Conservation (phyloP, 345 rosid genomes). For the Zanthoxylum bungeanum region DNA sequence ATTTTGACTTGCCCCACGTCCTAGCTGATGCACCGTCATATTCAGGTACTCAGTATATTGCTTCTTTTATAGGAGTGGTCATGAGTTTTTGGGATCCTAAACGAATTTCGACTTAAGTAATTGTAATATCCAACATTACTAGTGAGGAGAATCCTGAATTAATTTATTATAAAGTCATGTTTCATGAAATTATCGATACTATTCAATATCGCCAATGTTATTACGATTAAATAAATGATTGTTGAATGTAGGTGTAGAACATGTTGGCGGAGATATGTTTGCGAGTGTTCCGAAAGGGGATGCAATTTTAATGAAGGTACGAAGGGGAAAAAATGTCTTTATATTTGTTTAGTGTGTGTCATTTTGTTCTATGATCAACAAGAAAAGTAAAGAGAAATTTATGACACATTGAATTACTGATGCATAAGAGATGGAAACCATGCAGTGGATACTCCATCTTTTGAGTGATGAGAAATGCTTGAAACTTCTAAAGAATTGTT, state of each 20-base stretch:
- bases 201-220: background rate
- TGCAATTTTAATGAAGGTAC: conserved; percentile 94
- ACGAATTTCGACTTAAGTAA: no score
- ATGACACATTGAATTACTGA: no score
- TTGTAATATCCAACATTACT: no score
- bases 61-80: background rate
- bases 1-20: conserved; percentile 38
- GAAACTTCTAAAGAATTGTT: no score
- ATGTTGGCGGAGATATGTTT: conserved; percentile 91
- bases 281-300: no score
- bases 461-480: conserved; percentile 44
- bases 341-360: background rate
- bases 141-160: no score
- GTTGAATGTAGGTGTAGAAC: conserved; percentile 52
- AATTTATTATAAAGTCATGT: no score
- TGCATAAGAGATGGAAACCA: background rate
- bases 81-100: no score
- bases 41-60: conserved; percentile 24
- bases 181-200: background rate
- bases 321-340: background rate
- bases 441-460: conserved; percentile 41
- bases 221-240: background rate
- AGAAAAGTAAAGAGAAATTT: no score
- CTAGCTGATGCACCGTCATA: conserved; percentile 28
- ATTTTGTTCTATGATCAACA: background rate